Evolutionary conservation across 1,284 basidiomycete species (phyloP).

Genomic region (Sanghuangporus weigelae): DNA sequence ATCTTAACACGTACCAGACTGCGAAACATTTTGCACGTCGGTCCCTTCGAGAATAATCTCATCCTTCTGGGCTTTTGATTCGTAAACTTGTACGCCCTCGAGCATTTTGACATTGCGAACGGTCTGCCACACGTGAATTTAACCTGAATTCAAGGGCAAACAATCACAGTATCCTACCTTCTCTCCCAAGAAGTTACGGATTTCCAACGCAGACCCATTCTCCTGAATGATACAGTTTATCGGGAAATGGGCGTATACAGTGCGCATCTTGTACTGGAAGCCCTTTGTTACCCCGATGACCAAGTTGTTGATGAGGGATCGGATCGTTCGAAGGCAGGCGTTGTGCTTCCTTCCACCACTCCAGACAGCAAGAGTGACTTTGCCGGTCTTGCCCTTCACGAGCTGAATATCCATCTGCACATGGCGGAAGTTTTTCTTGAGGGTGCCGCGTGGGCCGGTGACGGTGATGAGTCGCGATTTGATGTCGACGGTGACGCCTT

Average conservation of each 20-base stretch:
- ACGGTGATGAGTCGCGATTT: constrained; percentile 90
- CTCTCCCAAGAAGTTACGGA: constrained; percentile 98
- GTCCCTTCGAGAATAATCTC: constrained; percentile 91
- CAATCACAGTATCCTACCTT: constrained; percentile 50
- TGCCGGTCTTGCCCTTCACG: constrained; percentile 63
- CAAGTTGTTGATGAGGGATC: constrained; percentile 95
- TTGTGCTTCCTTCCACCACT: constrained; percentile 98
- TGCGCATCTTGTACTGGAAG: constrained; percentile 99
- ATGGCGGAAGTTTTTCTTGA: constrained; percentile 91
- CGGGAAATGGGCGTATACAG: constrained; percentile 99
- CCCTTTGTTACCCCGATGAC: constrained; percentile 97
- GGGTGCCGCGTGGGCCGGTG: constrained; percentile 83
- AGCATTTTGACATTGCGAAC: constrained; percentile 94
- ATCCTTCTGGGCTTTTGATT: constrained; percentile 96
- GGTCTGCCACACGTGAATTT: constrained; percentile 42
- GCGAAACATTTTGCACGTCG: constrained; percentile 93
- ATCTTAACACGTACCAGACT: constrained; percentile 60
- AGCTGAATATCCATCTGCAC: constrained; percentile 96
- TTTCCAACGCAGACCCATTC: constrained; percentile 77
- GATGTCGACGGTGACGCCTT: constrained; percentile 77
- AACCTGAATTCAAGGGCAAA: neutral
- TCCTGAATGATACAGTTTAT: constrained; percentile 98
- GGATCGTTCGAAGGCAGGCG: constrained; percentile 95
- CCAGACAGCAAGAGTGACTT: constrained; percentile 94
- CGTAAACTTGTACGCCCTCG: constrained; percentile 79